A percentile compares a stretch with the other conserved stretches of the same genome.
phyloP scores from a whole-genome alignment of 2,329 filamentous ascomycete species.

The Colletotrichum graminicola region DNA sequence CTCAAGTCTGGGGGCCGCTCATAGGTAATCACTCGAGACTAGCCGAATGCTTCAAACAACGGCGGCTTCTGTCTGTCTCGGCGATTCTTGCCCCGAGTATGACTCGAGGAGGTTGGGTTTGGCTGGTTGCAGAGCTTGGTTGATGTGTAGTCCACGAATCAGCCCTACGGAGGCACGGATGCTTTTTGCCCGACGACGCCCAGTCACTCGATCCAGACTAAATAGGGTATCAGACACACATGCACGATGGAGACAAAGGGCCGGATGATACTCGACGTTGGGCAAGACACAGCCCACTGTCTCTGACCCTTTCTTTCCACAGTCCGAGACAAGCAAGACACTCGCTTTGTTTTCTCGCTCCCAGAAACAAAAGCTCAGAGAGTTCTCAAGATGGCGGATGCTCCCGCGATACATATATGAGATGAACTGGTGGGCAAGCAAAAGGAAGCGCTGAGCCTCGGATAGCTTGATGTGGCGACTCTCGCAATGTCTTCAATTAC shows the following conservation, averaged over 20 bases:
- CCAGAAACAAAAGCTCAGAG: neutral
- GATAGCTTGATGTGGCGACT: neutral
- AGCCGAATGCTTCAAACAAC: neutral
- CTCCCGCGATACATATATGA: neutral
- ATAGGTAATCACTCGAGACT: neutral
- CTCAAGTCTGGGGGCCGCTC: neutral
- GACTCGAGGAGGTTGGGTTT: neutral
- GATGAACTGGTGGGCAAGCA: neutral
- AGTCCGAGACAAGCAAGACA: conserved; percentile 2
- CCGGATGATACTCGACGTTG: neutral
- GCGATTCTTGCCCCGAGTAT: neutral
- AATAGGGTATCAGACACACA: neutral
- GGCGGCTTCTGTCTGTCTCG: neutral
- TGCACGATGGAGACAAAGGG: neutral
- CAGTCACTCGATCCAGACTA: neutral
- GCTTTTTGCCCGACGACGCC: neutral
- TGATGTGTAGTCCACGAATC: neutral
- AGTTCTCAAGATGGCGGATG: neutral
- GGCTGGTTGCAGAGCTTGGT: neutral
- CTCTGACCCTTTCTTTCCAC: neutral
- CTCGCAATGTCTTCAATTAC: neutral
- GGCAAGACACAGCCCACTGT: neutral
- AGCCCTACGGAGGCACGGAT: neutral
- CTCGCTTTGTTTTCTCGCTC: neutral
- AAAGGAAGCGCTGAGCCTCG: neutral